These are phyloP conservation scores for Lolium perenne DNA, from an alignment of 176 grass and related monocot genomes.

Conservation along the genomic window DNA sequence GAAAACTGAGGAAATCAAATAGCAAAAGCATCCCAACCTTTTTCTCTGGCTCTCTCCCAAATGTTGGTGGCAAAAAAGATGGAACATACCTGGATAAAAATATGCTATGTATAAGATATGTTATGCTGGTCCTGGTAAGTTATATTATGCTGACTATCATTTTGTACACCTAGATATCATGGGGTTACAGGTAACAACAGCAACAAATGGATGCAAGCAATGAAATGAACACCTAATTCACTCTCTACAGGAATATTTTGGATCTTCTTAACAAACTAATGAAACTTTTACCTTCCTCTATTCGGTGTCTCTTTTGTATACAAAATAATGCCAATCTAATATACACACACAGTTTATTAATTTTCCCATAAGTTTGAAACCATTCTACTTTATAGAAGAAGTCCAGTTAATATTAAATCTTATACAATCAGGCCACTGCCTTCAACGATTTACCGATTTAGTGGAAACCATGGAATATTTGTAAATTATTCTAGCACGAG, in stretches of 20 bases:
- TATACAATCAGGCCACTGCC: background rate
- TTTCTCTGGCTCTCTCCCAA: constrained; percentile 85
- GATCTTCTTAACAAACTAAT: constrained; percentile 22
- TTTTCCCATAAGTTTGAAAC: constrained; percentile 1
- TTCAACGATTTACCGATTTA: constrained; percentile 30
- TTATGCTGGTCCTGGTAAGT: constrained; percentile 20
- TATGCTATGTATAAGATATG: constrained; percentile 55
- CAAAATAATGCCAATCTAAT: constrained; percentile 31
- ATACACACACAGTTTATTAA: constrained; percentile 3
- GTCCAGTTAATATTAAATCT: constrained; percentile 33
- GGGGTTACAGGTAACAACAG: constrained; percentile 14
- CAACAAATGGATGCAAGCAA: background rate
- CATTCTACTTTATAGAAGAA: constrained; percentile 11
- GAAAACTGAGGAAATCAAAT: constrained; percentile 13
- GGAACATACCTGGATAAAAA: constrained; percentile 91
- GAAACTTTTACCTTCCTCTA: constrained; percentile 8
- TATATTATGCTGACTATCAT: background rate
- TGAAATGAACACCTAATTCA: background rate
- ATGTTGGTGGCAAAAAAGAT: constrained; percentile 95
- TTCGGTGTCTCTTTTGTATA: background rate
- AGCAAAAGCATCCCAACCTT: constrained; percentile 62
- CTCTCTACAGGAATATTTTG: background rate
- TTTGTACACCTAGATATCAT: constrained; percentile 11
- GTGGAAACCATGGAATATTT: constrained; percentile 15
- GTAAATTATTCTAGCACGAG: constrained; percentile 13